These are phyloP conservation scores for Penicillium griseofulvum DNA, from an alignment of 2,329 filamentous ascomycete genomes.

Conservation along the genomic window DNA sequence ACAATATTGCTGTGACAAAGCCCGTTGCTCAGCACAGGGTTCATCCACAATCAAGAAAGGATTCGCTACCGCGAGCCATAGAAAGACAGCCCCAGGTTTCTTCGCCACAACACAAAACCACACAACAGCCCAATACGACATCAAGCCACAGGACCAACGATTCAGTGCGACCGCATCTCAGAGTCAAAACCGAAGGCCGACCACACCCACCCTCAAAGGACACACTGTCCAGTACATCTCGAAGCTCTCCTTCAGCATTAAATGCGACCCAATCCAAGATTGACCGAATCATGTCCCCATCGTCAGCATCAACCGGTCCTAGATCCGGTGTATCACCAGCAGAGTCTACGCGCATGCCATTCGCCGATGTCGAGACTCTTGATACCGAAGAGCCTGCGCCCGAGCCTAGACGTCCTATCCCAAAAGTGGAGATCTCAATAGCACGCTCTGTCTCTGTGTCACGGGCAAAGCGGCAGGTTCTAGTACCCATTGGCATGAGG, in stretches of 20 bases:
- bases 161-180: not conserved
- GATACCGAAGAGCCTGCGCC: slow-evolving; percentile 9
- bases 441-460: slow-evolving; percentile 42
- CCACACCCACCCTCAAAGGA: slow-evolving; percentile 13
- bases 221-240: slow-evolving; percentile 10
- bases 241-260: slow-evolving; percentile 15
- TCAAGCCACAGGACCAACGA: not conserved
- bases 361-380: slow-evolving; percentile 11
- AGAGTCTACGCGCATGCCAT: slow-evolving; percentile 17
- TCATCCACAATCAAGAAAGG: not conserved
- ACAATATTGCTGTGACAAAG: not conserved
- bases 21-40: not conserved
- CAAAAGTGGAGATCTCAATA: slow-evolving; percentile 35
- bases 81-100: not conserved
- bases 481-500: slow-evolving; percentile 35
- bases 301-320: slow-evolving; percentile 4
- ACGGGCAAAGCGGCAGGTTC: slow-evolving; percentile 33
- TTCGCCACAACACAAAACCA: not conserved
- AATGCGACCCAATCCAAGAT: slow-evolving; percentile 9
- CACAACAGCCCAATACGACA: not conserved
- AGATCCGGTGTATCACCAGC: slow-evolving; percentile 14
- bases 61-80: not conserved
- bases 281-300: slow-evolving; percentile 18
- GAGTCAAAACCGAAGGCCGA: not conserved
- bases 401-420: not conserved